phyloP scores from a whole-genome alignment of 768 basidiomycete species.

The Candolleomyces eurysporus region DNA sequence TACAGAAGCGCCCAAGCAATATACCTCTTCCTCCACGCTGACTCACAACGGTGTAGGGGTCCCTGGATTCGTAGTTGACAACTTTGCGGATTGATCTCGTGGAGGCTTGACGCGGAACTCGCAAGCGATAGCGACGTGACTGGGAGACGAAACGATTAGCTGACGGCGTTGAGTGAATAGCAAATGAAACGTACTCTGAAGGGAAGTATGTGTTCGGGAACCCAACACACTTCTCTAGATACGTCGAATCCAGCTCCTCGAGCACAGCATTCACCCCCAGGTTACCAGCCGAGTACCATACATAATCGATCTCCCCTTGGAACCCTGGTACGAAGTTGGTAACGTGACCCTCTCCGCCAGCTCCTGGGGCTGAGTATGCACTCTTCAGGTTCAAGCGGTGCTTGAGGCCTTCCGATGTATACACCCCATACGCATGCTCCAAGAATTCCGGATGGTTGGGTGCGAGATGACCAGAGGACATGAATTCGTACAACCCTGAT shows the following conservation, averaged over 20 bases:
- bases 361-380: constrained; percentile 61
- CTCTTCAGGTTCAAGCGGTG: constrained; percentile 84
- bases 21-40: neutral
- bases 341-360: constrained; percentile 50
- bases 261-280: constrained; percentile 80
- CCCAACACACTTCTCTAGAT: constrained; percentile 89
- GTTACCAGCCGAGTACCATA: constrained; percentile 83
- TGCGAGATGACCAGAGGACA: constrained; percentile 67
- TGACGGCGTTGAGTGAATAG: neutral
- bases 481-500: constrained; percentile 90
- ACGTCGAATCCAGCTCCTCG: constrained; percentile 80
- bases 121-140: constrained; percentile 68
- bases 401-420: constrained; percentile 84
- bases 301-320: constrained; percentile 86
- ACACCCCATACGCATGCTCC: constrained; percentile 85
- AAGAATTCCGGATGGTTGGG: constrained; percentile 89
- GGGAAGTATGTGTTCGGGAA: constrained; percentile 98
- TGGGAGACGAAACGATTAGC: constrained; percentile 23
- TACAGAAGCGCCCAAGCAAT: constrained; percentile 12
- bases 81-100: constrained; percentile 37
- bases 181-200: constrained; percentile 72
- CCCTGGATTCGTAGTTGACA: constrained; percentile 14
- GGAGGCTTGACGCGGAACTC: constrained; percentile 83
- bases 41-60: neutral
- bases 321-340: constrained; percentile 92